Evolutionary conservation across 345 rosid species (phyloP).

Genomic region (Tarenaya hassleriana): DNA sequence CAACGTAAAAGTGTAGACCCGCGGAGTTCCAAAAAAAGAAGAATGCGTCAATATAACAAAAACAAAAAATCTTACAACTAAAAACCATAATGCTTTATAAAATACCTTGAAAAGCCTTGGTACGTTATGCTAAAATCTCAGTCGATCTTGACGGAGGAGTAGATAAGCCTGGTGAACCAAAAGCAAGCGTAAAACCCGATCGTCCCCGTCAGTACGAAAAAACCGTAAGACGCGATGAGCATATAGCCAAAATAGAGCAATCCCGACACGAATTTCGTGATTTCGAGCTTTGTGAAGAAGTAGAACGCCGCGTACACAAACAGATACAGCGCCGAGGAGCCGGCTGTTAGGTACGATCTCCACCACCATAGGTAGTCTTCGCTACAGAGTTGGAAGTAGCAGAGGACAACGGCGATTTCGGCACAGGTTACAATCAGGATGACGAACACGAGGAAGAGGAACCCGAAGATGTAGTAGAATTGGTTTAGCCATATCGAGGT

Average conservation of each 20-base stretch:
- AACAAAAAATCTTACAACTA: too few species aligned
- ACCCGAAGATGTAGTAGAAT: constrained; percentile 77
- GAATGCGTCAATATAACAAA: too few species aligned
- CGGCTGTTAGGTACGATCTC: constrained; percentile 77
- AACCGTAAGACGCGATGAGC: constrained; percentile 57
- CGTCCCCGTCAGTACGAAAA: constrained; percentile 59
- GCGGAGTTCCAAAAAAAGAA: too few species aligned
- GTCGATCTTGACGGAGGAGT: constrained; percentile 26
- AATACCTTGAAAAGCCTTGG: too few species aligned
- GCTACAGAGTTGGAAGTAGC: constrained; percentile 83
- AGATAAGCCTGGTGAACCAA: constrained; percentile 51
- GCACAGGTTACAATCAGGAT: constrained; percentile 72
- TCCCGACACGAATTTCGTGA: constrained; percentile 66
- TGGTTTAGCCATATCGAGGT: constrained; percentile 78
- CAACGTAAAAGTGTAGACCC: too few species aligned
- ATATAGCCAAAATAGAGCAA: constrained; percentile 71
- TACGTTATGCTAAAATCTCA: too few species aligned
- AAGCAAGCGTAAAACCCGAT: constrained; percentile 50
- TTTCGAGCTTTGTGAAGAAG: constrained; percentile 81
- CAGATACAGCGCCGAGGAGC: constrained; percentile 70
- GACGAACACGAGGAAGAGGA: constrained; percentile 64
- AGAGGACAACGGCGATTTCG: constrained; percentile 69
- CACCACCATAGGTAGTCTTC: constrained; percentile 92
- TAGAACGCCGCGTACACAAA: constrained; percentile 75
- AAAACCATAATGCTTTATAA: too few species aligned